A percentile compares a stretch with the other conserved stretches of the same genome.
Conservation (phyloP, 192 early-diverging fungal genomes). For the Phycomyces blakesleeanus region DNA sequence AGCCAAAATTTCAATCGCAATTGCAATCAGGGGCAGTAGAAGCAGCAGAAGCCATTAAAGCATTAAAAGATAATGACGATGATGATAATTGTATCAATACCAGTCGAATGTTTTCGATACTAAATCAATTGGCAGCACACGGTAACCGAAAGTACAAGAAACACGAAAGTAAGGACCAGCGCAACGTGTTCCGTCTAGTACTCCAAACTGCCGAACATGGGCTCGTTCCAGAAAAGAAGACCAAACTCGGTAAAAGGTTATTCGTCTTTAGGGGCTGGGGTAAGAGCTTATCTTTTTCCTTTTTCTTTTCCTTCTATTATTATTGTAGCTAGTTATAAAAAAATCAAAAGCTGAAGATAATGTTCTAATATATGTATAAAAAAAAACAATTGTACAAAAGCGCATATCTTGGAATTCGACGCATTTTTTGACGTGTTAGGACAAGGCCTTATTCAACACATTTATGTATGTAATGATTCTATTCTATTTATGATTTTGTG, state of each 20-base stretch:
- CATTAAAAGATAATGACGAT: neutral
- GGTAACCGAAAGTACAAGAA: constrained; percentile 2
- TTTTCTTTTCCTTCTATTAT: no score
- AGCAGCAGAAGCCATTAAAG: neutral
- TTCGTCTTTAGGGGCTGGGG: constrained; percentile 9
- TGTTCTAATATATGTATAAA: no score
- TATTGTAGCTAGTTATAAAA: no score
- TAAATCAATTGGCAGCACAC: constrained; percentile 5
- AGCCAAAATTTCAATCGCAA: no score
- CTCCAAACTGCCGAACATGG: constrained; percentile 2
- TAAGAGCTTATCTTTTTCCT: neutral
- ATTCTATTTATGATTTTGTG: no score
- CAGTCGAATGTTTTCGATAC: neutral
- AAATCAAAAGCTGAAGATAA: no score
- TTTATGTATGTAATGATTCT: no score
- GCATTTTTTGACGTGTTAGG: constrained; percentile 1
- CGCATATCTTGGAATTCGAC: constrained; percentile 9
- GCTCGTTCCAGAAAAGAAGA: neutral
- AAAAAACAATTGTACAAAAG: neutral
- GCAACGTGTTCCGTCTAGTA: constrained; percentile 5
- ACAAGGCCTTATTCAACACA: neutral
- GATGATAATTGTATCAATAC: neutral
- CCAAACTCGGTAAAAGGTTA: neutral
- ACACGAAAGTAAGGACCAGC: constrained; percentile 8
- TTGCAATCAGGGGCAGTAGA: no score